These are phyloP conservation scores for Pestalotiopsis sp. DNA, from an alignment of 2,329 filamentous ascomycete genomes.

Conservation along the genomic window DNA sequence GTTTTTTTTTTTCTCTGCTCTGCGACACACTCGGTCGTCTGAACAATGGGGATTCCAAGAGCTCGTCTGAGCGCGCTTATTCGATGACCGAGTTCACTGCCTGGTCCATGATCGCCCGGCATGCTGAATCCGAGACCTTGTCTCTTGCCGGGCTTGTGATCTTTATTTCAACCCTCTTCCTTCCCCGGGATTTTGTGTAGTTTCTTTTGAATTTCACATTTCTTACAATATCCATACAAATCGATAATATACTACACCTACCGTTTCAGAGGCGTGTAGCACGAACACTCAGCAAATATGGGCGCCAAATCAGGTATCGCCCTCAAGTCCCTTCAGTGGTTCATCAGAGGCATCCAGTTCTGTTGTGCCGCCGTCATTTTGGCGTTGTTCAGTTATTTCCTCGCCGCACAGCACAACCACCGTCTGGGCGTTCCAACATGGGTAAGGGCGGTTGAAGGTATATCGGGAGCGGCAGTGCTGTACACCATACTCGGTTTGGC, in stretches of 20 bases:
- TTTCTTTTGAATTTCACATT: not conserved
- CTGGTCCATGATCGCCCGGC: not conserved
- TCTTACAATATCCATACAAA: not conserved
- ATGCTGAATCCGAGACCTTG: not conserved
- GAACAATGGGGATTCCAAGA: not conserved
- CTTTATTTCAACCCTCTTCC: not conserved
- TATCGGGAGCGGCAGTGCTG: conserved; percentile 73
- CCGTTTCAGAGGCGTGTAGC: not conserved
- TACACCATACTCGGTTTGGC: conserved; percentile 76
- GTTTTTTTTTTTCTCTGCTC: not conserved
- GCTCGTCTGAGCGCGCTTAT: not conserved
- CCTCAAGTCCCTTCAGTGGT: conserved; percentile 71
- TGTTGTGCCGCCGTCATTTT: conserved; percentile 74
- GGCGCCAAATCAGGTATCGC: conserved; percentile 58
- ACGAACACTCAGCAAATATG: conserved; percentile 47
- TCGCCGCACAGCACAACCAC: conserved; percentile 72
- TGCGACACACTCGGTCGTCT: not conserved
- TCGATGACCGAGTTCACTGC: not conserved
- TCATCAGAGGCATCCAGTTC: conserved; percentile 76
- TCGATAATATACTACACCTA: not conserved
- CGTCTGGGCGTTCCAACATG: conserved; percentile 64
- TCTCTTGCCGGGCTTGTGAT: not conserved
- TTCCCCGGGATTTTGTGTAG: not conserved
- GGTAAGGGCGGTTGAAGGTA: conserved; percentile 75
- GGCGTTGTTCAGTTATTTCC: conserved; percentile 82